Base-by-base conservation (phyloP, 2,329 filamentous ascomycete genomes). In the Lanzia echinophila region DNA sequence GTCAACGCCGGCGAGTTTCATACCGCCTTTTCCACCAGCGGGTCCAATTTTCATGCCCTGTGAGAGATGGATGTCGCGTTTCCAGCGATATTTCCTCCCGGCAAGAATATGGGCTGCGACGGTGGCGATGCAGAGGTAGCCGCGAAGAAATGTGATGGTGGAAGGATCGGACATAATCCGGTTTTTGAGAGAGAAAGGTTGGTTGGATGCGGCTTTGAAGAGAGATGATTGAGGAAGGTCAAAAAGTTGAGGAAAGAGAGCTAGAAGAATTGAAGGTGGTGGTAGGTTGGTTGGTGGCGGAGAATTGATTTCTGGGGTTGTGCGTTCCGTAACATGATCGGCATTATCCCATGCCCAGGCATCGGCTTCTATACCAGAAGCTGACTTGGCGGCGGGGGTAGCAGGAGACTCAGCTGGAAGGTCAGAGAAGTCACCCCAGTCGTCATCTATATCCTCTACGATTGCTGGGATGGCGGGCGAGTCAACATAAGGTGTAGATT, bases 1-100 rank as follows among this genome's bases (percentile, higher is more conserved):
- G 70, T 96, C 91, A 39, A 97, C 75, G 12, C 89, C 87, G 0
- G 86, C 82, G 19, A 97, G 79, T 71, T 96, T 97, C 92, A 97
- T 96, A 3, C 92, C 86, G 1, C 91, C 84, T 63, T 88, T 89
- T 50, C 83, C 81, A 3, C 84, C 85, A 2, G 84, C 80, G 19
- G 81, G 81, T 0, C 83, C 82, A 57, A 97, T 95, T 54, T 87
- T 84, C 88, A 95, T 96, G 65, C 86, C 85, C 69, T 96, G 90
- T 1, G 88, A 82, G 12, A 97, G 75, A 58, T 90, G 83, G 58
- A 82, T 86, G 70, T 97, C 92, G 51, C 92, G 82, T 68, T 95
- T 92, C 92, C 92, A 97, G 54, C 92, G 86, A 49, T 87, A 74
- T 64, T 88, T 90, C 55, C 92, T 84, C 11, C 91, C 92, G 1